phyloP scores from a whole-genome alignment of 148 eudicot genomes.

The Amaranthus hypochondriacus region DNA sequence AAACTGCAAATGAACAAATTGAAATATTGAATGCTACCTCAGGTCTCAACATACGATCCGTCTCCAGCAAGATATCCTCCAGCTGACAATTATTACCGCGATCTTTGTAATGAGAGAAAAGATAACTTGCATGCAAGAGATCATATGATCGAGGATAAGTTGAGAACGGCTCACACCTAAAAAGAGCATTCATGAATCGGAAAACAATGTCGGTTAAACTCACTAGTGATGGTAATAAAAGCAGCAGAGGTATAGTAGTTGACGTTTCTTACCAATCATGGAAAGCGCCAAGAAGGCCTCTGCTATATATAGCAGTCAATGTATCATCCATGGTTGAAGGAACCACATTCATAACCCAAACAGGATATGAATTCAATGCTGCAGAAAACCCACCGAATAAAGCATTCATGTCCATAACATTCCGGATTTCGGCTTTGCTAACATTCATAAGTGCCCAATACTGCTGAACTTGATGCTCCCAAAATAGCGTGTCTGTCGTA shows the following conservation, averaged over 20 bases:
- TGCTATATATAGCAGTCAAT: conserved; percentile 64
- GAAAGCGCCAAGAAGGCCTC: conserved; percentile 80
- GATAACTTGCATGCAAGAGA: conserved; percentile 76
- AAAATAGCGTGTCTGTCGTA: conserved; percentile 56
- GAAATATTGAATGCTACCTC: conserved; percentile 46
- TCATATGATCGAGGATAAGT: conserved; percentile 95
- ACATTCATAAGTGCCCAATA: conserved; percentile 87
- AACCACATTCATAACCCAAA: conserved; percentile 96
- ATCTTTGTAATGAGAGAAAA: conserved; percentile 67
- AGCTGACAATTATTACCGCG: conserved; percentile 58
- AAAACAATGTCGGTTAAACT: neutral
- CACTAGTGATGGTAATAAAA: neutral
- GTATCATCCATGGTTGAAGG: conserved; percentile 63
- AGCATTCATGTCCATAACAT: conserved; percentile 97
- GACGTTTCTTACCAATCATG: conserved; percentile 81
- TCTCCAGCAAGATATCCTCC: conserved; percentile 92
- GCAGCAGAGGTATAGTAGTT: conserved; percentile 9
- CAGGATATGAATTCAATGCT: conserved; percentile 80
- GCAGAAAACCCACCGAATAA: conserved; percentile 84
- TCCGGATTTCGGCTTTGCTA: conserved; percentile 60
- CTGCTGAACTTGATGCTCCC: conserved; percentile 89
- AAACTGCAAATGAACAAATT: neutral
- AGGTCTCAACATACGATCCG: conserved; percentile 87
- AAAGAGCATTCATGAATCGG: conserved; percentile 7
- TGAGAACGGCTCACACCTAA: conserved; percentile 94